phyloP scores from a whole-genome alignment of 768 basidiomycete species.

The Tylopilus sp. region DNA sequence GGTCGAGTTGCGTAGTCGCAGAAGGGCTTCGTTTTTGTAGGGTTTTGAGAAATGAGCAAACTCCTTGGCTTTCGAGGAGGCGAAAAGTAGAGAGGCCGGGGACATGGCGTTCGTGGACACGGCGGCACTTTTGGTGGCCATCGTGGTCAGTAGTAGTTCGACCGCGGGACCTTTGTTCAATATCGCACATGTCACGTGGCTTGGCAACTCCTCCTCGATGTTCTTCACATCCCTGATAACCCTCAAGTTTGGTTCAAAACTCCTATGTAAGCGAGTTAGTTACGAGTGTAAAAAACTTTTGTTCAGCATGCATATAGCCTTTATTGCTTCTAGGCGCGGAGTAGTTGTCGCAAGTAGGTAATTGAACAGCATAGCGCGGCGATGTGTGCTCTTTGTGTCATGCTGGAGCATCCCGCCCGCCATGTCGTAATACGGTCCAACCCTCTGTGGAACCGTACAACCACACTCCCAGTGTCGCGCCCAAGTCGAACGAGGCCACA shows the following conservation, averaged over 20 bases:
- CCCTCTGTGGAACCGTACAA: not conserved
- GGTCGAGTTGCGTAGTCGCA: conserved; percentile 39
- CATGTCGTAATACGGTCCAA: not conserved
- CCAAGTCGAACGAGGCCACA: too few species aligned
- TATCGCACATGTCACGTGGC: not conserved
- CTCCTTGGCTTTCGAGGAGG: conserved; percentile 19
- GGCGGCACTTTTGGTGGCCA: conserved; percentile 10
- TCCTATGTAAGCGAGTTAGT: too few species aligned
- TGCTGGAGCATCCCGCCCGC: not conserved
- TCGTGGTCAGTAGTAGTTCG: too few species aligned
- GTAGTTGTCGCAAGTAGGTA: too few species aligned
- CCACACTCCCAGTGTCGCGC: too few species aligned
- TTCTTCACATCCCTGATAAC: too few species aligned
- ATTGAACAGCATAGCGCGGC: not conserved
- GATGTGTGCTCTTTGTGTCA: not conserved
- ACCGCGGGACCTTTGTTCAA: not conserved
- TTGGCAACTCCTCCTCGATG: too few species aligned
- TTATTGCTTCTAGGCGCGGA: too few species aligned
- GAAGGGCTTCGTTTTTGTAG: conserved; percentile 33
- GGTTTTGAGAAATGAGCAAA: conserved; percentile 32
- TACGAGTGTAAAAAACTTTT: too few species aligned
- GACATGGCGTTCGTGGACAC: conserved; percentile 12
- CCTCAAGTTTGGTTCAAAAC: too few species aligned
- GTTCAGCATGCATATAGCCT: too few species aligned
- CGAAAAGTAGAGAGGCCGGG: conserved; percentile 23